phyloP scores from a whole-genome alignment of 306 rosid species.

The Notholithocarpus densiflorus region DNA sequence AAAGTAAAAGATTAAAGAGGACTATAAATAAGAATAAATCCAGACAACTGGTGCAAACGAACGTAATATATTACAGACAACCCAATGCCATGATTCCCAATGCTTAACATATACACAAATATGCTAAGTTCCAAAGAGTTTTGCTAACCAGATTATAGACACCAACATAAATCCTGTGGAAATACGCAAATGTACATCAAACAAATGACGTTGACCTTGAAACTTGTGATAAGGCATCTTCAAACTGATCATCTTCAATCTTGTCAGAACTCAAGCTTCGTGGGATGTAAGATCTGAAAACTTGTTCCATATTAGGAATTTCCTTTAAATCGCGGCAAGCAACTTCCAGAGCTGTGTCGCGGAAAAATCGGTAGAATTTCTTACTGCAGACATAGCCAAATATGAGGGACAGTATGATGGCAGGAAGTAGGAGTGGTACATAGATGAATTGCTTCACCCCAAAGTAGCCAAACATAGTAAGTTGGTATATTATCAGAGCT shows the following conservation, averaged over 20 bases:
- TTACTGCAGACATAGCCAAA: slow-evolving; percentile 46
- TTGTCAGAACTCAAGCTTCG: slow-evolving; percentile 72
- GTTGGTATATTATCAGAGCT: slow-evolving; percentile 66
- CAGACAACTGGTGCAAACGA: background rate
- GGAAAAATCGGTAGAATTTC: slow-evolving; percentile 69
- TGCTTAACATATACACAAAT: background rate
- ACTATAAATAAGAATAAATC: background rate
- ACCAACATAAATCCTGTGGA: background rate
- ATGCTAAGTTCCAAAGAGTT: background rate
- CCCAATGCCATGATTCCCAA: background rate
- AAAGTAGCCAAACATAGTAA: slow-evolving; percentile 85
- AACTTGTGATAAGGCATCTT: slow-evolving; percentile 71
- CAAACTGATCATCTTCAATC: slow-evolving; percentile 56
- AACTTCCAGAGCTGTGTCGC: slow-evolving; percentile 56
- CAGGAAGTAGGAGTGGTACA: slow-evolving; percentile 52
- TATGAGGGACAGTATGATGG: slow-evolving; percentile 54
- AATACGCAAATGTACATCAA: slow-evolving; percentile 19
- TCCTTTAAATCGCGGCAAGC: slow-evolving; percentile 47
- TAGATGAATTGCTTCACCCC: slow-evolving; percentile 50
- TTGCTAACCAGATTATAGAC: background rate
- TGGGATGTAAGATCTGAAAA: slow-evolving; percentile 68
- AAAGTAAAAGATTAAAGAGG: too few species aligned
- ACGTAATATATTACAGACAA: background rate
- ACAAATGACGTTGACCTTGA: slow-evolving; percentile 52
- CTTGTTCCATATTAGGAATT: slow-evolving; percentile 62